Base-by-base conservation (phyloP, 2,329 filamentous ascomycete species). In the Aphanocladium album region DNA sequence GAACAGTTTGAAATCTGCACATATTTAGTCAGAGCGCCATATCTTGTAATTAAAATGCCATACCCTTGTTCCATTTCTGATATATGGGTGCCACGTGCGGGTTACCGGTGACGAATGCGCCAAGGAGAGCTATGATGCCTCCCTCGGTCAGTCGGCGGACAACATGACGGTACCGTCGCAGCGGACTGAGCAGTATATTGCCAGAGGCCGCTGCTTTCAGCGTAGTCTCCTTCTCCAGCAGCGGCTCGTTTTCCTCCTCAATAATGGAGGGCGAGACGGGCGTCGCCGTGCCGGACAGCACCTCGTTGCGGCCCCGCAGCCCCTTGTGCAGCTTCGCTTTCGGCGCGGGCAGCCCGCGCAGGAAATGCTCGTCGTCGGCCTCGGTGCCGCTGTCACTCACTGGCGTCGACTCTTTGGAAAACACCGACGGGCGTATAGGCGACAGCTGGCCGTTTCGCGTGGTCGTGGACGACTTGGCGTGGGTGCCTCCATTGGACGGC, bases 311-410 rank as follows among this genome's bases (percentile, higher is more conserved):
- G 62, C 84, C 87, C 62, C 89, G 83, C 53, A 96, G 74, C 8
- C 92, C 93, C 75, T 96, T 97, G 70, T 89, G 88, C 35, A 85
- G 80, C 63, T 86, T 83, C 9, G 82, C 67, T n/a, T 82, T 88
- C 2, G 93, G 90, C 2, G 93, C 90, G 1, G 93, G 93, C 23
- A 97, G 77, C 0, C 92, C 89, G 72, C 89, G 95, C 60, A 96
- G 79, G 66, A 93, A 88, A 64, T 93, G 89, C 73, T 98, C 93
- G 76, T 98, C 93, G 69, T 97, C 93, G 43, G 93, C 93, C 72
- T 98, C 93, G 19, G 93, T 96, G 25, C 93, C 93, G 72, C 92
- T 96, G 67, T 96, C 93, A 72, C 91, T 96, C 12, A 84, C 84
- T 2, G 86, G 82, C 1, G 82, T 80, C 5, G 83, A 84, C 56